phyloP scores from a whole-genome alignment of 1,139 yeast species.

The Scheffersomyces titani region DNA sequence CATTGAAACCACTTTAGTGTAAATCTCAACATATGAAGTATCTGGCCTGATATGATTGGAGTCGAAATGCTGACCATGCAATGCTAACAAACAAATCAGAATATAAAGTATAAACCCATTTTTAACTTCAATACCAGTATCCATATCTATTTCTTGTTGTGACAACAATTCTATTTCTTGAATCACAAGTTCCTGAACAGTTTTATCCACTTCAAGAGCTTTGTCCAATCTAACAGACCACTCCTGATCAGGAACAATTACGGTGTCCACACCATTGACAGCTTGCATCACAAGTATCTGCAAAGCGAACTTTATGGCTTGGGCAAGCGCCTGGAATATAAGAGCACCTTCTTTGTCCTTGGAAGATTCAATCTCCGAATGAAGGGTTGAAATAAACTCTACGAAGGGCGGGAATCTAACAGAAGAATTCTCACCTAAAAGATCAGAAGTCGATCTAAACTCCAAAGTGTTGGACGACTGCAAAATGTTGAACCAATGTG shows the following conservation, averaged over 20 bases:
- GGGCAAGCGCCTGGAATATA: conserved; percentile 32
- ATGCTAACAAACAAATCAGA: conserved; percentile 27
- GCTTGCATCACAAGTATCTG: conserved; percentile 70
- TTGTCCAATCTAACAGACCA: conserved; percentile 77
- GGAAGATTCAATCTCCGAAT: conserved; percentile 22
- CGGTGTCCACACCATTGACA: conserved; percentile 49
- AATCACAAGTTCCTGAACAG: conserved; percentile 43
- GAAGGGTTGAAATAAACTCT: conserved; percentile 30
- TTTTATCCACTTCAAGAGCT: conserved; percentile 63
- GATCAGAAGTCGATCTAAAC: conserved; percentile 45
- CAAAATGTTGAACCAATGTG: conserved; percentile 60
- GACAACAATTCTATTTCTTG: conserved; percentile 21
- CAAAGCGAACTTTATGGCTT: conserved; percentile 49
- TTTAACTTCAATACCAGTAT: conserved; percentile 6
- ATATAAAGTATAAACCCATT: conserved; percentile 21
- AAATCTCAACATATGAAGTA: conserved; percentile 26
- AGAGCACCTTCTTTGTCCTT: conserved; percentile 17
- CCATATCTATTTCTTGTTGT: conserved; percentile 17
- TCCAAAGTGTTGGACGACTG: conserved; percentile 38
- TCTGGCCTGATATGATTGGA: conserved; percentile 10
- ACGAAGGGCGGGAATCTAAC: conserved; percentile 48
- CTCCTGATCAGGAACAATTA: conserved; percentile 67
- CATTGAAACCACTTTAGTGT: conserved; percentile 37
- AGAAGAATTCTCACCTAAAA: conserved; percentile 31
- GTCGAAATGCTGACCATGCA: conserved; percentile 23